Conservation (phyloP, 495 filamentous ascomycete genomes). For the Glutinoglossum americanum region DNA sequence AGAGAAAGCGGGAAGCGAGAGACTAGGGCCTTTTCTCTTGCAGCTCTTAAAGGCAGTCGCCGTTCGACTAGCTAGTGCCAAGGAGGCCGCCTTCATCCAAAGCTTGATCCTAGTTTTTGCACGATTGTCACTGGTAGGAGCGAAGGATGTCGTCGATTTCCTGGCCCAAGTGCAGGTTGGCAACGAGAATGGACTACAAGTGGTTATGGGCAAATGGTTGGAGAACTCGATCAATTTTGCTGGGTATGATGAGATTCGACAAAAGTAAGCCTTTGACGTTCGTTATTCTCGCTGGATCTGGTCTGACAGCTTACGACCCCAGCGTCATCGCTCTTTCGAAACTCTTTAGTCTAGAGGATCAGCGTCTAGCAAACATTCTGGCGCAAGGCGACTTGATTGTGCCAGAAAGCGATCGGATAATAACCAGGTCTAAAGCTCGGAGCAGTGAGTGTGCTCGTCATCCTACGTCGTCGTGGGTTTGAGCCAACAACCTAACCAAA, state of each 20-base stretch:
- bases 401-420: slow-evolving; percentile 58
- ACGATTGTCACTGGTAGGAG: slow-evolving; percentile 59
- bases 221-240: slow-evolving; percentile 92
- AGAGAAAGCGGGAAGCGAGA: slow-evolving; percentile 75
- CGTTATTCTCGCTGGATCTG: background rate
- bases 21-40: slow-evolving; percentile 69
- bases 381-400: slow-evolving; percentile 87
- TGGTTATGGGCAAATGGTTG: slow-evolving; percentile 86
- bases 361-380: slow-evolving; percentile 51
- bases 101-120: slow-evolving; percentile 91
- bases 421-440: slow-evolving; percentile 75
- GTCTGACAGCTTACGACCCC: slow-evolving; percentile 17
- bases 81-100: slow-evolving; percentile 68
- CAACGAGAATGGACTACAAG: slow-evolving; percentile 52
- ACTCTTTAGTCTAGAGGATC: slow-evolving; percentile 69
- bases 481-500: background rate
- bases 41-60: slow-evolving; percentile 86
- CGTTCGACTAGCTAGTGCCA: slow-evolving; percentile 56
- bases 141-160: slow-evolving; percentile 82
- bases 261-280: slow-evolving; percentile 40
- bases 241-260: slow-evolving; percentile 87
- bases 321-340: slow-evolving; percentile 81
- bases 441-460: slow-evolving; percentile 25
- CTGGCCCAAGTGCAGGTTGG: slow-evolving; percentile 61
- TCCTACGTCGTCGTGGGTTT: background rate